Base-by-base conservation (phyloP, 2,329 filamentous ascomycete genomes). In the Fusarium odoratissimum region DNA sequence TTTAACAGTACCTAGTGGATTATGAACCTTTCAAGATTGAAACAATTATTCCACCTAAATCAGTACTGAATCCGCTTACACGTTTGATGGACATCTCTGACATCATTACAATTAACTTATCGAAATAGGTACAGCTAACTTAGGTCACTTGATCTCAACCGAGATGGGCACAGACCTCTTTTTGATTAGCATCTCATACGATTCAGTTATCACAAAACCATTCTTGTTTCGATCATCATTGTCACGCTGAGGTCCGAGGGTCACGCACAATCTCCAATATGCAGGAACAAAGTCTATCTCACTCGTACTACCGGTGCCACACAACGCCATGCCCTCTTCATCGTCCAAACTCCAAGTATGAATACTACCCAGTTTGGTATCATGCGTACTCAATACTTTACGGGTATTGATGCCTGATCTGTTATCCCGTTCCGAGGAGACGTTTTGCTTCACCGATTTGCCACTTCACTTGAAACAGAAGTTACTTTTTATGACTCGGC, bases 231-330 rank as follows among this genome's bases (percentile, higher is more conserved):
- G 28, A 41, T 17, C 25, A 31, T 21, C 11, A 51, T n/a, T 46
- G 55, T 55, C 37, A 41, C n/a, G 41, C 23, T 44, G n/a, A 60
- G 37, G 28, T 40, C 42, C 17, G 44, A 64, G 51, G 31, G 58
- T 58, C 41, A 38, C 45, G 40, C 65, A 45, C 40, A 48, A 45
- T 51, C 44, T 33, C 44, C 19, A 25, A 30, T 41, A 69, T 69
- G 64, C 66, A 69, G 66, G 66, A 64, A 69, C 64, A 48, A 28
- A 63, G 48, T 52, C 16, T 64, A 57, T 51, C 44, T 38, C 19
- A 45, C 35, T 46, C 38, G 40, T 68, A 37, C 23, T 28, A 30
- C 40, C 21, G 19, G 33, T 48, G 38, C 48, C 31, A 49, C 19
- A 33, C 28, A 28, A 56, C 57, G 42, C 42, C 40, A 37, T 68